phyloP scores from a whole-genome alignment of 2,329 filamentous ascomycete genomes.

The Alternaria sp. region DNA sequence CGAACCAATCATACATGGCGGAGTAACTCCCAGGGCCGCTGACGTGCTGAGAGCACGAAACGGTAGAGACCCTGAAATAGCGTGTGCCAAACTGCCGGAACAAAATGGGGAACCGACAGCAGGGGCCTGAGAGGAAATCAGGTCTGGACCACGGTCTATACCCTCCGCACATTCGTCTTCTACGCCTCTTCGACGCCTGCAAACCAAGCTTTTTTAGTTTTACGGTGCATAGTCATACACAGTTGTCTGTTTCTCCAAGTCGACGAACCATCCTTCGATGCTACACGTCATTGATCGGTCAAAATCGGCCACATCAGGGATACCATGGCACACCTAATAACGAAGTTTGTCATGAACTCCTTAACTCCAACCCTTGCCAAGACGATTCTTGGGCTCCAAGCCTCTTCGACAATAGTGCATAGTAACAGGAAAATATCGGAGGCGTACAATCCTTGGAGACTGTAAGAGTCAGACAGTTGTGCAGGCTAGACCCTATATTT shows the following conservation, averaged over 20 bases:
- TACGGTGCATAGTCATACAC: conserved; percentile 1
- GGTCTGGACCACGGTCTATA: conserved; percentile 16
- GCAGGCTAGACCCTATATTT: background rate
- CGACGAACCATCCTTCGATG: background rate
- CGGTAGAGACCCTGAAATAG: conserved; percentile 15
- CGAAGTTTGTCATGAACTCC: background rate
- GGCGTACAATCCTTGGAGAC: background rate
- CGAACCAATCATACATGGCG: conserved; percentile 6
- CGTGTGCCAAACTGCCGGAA: conserved; percentile 9
- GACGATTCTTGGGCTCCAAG: background rate
- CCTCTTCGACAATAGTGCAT: background rate
- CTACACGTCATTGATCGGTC: conserved; percentile 13
- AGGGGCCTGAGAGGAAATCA: conserved; percentile 7
- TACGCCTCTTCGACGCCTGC: conserved; percentile 5
- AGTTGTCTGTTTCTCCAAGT: conserved; percentile 1
- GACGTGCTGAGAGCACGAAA: conserved; percentile 9
- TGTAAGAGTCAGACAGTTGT: background rate
- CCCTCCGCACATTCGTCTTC: conserved; percentile 11
- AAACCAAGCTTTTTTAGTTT: conserved; percentile 1
- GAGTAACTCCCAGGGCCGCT: background rate
- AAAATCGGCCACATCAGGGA: conserved; percentile 1
- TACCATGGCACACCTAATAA: conserved; percentile 1
- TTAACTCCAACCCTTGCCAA: conserved; percentile 2
- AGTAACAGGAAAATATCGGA: background rate
- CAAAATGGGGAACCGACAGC: conserved; percentile 6